Conservation (phyloP, 345 rosid genomes). For the Citrus inodora region DNA sequence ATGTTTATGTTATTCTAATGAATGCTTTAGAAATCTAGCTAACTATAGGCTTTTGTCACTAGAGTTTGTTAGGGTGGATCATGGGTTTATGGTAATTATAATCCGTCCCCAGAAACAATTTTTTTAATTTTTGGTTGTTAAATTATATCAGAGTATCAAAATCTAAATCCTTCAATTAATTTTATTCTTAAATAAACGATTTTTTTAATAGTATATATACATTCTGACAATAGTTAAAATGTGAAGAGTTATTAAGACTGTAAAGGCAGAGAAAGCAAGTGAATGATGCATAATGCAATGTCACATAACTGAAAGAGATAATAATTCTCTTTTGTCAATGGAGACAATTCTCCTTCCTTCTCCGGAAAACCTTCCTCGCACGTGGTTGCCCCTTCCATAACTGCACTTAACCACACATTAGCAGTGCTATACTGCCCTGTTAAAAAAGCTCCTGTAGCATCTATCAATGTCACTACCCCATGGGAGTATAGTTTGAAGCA, state of each 20-base stretch:
- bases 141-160: no score
- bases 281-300: conserved; percentile 46
- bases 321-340: conserved; percentile 40
- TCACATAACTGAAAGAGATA: conserved; percentile 47
- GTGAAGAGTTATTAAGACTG: not conserved
- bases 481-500: conserved; percentile 45
- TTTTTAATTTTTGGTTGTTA: no score
- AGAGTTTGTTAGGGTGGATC: no score
- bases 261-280: conserved; percentile 19
- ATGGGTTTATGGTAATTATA: no score
- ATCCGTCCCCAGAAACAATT: no score
- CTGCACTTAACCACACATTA: conserved; percentile 39
- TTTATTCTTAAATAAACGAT: no score
- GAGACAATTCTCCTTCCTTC: conserved; percentile 40
- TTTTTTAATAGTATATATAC: no score
- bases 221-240: no score
- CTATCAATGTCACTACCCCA: conserved; percentile 35
- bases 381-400: conserved; percentile 42
- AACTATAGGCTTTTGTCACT: no score
- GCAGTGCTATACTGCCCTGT: conserved; percentile 30
- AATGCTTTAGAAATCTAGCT: no score
- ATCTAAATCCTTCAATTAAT: no score
- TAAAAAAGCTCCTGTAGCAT: conserved; percentile 41
- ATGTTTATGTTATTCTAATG: no score
- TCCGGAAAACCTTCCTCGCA: conserved; percentile 57